Evolutionary conservation across 805 yeast species (phyloP).

Genomic region (Kodamaea leandrae): DNA sequence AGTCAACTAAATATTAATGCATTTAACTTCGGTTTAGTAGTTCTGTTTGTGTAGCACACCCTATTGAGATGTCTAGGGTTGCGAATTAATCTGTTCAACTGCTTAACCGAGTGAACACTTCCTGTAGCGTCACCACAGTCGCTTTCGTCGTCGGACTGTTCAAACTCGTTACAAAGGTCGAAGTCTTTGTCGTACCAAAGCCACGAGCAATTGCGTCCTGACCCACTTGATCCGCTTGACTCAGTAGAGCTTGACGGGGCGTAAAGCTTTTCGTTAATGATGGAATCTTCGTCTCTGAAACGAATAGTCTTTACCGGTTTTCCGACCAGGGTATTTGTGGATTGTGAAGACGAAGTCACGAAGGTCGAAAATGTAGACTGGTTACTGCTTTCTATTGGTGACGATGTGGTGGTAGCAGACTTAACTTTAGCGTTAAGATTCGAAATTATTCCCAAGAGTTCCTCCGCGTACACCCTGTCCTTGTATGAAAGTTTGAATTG

Average conservation of each 20-base stretch:
- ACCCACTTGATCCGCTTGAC: background rate
- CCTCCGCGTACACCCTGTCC: conserved; percentile 19
- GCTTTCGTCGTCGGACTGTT: conserved; percentile 17
- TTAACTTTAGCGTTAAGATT: conserved; percentile 9
- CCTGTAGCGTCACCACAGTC: conserved; percentile 9
- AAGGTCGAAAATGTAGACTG: conserved; percentile 12
- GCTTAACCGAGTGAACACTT: conserved; percentile 20
- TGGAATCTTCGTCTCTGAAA: conserved; percentile 18
- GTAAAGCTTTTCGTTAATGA: conserved; percentile 11
- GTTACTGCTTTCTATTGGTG: background rate
- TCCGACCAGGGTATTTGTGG: background rate
- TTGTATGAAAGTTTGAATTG: conserved; percentile 20
- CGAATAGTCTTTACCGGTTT: conserved; percentile 9
- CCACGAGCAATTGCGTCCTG: conserved; percentile 23
- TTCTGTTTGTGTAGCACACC: conserved; percentile 26
- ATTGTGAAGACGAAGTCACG: background rate
- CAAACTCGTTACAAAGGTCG: conserved; percentile 19
- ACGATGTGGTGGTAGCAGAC: conserved; percentile 11
- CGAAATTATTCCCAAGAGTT: conserved; percentile 18
- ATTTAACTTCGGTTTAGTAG: conserved; percentile 15
- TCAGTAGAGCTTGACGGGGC: conserved; percentile 2
- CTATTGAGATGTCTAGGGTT: conserved; percentile 14
- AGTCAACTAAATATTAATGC: conserved; percentile 14
- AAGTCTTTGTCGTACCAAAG: conserved; percentile 32
- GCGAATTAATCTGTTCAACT: conserved; percentile 21